Conservation (phyloP, 345 rosid genomes). For the sweet orange (Citrus sinensis) region DNA sequence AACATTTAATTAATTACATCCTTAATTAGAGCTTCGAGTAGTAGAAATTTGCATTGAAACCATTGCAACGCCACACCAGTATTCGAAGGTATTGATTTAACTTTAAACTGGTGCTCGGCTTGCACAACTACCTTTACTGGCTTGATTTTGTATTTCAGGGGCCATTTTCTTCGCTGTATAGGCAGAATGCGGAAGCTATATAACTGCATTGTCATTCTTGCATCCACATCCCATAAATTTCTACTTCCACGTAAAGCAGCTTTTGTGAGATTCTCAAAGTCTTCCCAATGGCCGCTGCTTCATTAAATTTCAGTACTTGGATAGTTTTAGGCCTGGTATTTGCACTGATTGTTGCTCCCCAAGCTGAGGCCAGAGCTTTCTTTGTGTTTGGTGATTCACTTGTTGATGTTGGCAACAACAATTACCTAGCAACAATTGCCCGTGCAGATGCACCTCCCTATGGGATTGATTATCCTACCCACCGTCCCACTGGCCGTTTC, state of each 20-base stretch:
- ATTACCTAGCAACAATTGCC: constrained; percentile 60
- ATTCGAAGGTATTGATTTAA: constrained; percentile 3
- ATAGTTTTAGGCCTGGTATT: constrained; percentile 9
- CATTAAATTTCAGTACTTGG: background rate
- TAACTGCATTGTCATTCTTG: background rate
- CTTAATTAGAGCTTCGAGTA: background rate
- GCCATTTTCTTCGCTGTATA: background rate
- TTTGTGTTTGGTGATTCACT: constrained; percentile 74
- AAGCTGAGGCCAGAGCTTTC: constrained; percentile 53
- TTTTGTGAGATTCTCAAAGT: background rate
- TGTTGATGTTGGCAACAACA: constrained; percentile 74
- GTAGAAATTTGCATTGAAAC: constrained; percentile 4
- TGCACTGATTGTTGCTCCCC: background rate
- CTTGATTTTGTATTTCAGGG: background rate
- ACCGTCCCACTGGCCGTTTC: constrained; percentile 61
- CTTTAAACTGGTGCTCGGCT: background rate
- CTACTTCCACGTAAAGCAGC: background rate
- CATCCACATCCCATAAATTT: background rate
- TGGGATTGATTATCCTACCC: constrained; percentile 67
- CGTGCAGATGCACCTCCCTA: constrained; percentile 70
- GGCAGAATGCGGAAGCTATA: constrained; percentile 2
- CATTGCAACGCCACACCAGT: background rate
- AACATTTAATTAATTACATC: background rate
- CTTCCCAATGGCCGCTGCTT: constrained; percentile 16
- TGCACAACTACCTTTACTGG: background rate